Conservation (phyloP, 2,329 filamentous ascomycete species). For the Penicillium sp. region DNA sequence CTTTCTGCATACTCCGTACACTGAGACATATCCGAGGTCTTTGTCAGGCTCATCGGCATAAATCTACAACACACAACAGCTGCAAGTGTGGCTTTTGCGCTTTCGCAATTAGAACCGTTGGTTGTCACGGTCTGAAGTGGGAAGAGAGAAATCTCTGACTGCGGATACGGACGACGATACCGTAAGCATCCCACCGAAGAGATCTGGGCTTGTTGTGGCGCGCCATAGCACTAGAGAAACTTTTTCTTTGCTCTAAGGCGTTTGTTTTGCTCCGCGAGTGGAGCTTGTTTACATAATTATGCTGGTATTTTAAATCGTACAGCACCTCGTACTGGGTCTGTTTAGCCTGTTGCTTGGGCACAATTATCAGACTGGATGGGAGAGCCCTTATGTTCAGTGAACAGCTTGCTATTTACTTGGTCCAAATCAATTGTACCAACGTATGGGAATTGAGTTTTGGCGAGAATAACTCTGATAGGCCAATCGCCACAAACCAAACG, state of each 20-base stretch:
- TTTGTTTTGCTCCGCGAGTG: too few species aligned
- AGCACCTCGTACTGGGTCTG: too few species aligned
- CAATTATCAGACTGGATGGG: background rate
- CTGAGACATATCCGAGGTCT: too few species aligned
- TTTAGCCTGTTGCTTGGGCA: background rate
- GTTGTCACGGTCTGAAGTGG: background rate
- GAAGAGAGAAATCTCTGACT: background rate
- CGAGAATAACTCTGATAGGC: too few species aligned
- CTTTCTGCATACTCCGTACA: background rate
- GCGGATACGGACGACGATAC: background rate
- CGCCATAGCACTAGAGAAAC: conserved; percentile 3
- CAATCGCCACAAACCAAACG: conserved; percentile 1
- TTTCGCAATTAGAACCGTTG: background rate
- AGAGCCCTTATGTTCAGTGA: background rate
- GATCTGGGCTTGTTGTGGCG: conserved; percentile 1
- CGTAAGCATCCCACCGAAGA: conserved; percentile 1
- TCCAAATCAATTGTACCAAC: background rate
- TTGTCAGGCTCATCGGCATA: too few species aligned
- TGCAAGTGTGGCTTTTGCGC: too few species aligned
- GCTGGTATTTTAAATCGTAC: background rate
- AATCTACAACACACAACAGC: too few species aligned
- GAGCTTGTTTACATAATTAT: too few species aligned
- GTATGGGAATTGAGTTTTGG: too few species aligned
- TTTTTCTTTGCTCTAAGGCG: too few species aligned
- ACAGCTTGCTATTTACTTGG: background rate